Conservation (phyloP, 768 basidiomycete genomes). For the Pleurotus pulmonarius region DNA sequence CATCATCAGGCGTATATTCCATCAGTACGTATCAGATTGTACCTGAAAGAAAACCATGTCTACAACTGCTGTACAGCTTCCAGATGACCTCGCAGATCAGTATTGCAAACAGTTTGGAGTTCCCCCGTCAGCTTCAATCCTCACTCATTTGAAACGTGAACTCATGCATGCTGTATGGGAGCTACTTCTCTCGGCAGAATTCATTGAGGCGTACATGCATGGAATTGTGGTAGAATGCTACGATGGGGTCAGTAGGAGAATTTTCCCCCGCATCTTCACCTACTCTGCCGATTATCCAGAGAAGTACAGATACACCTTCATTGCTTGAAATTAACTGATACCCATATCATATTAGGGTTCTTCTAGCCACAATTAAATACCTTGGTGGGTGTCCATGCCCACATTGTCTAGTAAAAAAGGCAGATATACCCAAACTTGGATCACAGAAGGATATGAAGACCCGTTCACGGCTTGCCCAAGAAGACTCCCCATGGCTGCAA, state of each 20-base stretch:
- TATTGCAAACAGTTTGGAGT: not conserved
- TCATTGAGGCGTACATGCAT: conserved; percentile 6
- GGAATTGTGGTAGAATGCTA: conserved; percentile 5
- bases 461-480: not conserved
- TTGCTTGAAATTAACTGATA: too few relatives aligned
- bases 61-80: conserved; percentile 4
- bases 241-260: not conserved
- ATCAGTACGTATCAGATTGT: conserved; percentile 22
- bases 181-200: not conserved
- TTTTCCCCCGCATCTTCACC: not conserved
- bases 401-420: conserved; percentile 26
- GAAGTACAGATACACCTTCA: conserved; percentile 21
- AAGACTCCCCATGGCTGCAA: conserved; percentile 4
- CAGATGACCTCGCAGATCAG: not conserved
- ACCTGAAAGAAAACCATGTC: too few relatives aligned
- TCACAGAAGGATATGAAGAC: conserved; percentile 14
- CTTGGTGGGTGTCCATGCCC: conserved; percentile 33
- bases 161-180: conserved; percentile 11
- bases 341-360: too few relatives aligned
- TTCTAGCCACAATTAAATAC: conserved; percentile 30
- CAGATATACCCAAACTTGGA: conserved; percentile 22
- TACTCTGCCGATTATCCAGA: conserved; percentile 12
- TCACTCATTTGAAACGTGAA: conserved; percentile 8
- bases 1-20: conserved; percentile 44
- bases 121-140: not conserved